phyloP scores from a whole-genome alignment of 1,284 basidiomycete genomes.

The Puccinia triticina region DNA sequence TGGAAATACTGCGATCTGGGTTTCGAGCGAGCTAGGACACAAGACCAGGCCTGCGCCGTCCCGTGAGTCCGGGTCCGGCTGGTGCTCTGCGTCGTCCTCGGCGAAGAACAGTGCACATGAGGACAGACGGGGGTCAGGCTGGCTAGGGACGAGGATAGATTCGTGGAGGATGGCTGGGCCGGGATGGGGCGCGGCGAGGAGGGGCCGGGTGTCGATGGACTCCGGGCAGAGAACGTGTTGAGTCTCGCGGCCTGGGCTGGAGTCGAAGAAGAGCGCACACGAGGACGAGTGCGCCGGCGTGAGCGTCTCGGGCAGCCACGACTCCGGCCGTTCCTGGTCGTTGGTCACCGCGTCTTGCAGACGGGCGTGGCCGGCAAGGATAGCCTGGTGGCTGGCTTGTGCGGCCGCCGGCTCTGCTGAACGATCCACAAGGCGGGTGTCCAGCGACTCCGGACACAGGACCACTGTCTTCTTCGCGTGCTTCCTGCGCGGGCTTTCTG shows the following conservation, averaged over 20 bases:
- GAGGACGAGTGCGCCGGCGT: neutral
- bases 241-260: neutral
- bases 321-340: neutral
- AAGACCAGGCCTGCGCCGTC: neutral
- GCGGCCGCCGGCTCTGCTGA: too few relatives aligned
- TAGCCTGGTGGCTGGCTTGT: neutral
- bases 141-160: neutral
- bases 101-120: neutral
- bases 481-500: too few relatives aligned
- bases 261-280: constrained; percentile 9
- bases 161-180: neutral
- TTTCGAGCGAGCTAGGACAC: neutral
- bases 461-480: too few relatives aligned
- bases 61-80: neutral
- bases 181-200: neutral
- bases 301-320: neutral
- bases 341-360: neutral
- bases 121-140: neutral
- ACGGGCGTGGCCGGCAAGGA: neutral
- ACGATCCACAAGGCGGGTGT: too few relatives aligned
- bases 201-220: neutral
- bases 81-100: neutral
- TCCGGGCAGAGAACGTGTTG: neutral
- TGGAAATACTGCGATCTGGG: neutral
- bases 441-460: neutral